Conservation (phyloP, 139 green algal genomes). For the Ulvella scutata region DNA sequence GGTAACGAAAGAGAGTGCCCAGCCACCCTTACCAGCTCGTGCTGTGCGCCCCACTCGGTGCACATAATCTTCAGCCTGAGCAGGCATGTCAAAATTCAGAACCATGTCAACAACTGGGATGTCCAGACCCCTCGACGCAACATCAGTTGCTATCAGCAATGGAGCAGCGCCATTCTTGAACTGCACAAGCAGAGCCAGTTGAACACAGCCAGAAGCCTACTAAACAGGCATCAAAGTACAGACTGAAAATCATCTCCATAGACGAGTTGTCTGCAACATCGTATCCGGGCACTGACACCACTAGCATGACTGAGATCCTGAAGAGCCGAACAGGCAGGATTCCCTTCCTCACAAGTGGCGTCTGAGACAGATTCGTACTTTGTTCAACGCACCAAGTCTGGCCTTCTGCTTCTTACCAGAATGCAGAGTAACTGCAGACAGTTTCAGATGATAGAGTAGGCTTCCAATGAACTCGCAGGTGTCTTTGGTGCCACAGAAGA, state of each 20-base stretch:
- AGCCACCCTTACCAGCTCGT: conserved; percentile 57
- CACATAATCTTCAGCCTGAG: conserved; percentile 64
- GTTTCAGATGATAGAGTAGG: background rate
- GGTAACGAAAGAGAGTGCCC: conserved; percentile 75
- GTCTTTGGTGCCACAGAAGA: conserved; percentile 62
- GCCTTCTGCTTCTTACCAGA: background rate
- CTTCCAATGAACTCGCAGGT: conserved; percentile 10
- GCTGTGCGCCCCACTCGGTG: conserved; percentile 79
- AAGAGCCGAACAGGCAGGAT: too few species aligned
- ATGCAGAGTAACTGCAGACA: background rate
- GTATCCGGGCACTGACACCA: too few species aligned
- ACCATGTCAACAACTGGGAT: conserved; percentile 89
- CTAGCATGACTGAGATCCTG: too few species aligned
- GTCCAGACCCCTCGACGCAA: conserved; percentile 84
- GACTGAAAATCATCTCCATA: too few species aligned
- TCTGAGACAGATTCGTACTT: too few species aligned
- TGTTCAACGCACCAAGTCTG: background rate
- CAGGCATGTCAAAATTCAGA: conserved; percentile 85
- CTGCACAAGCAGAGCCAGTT: background rate
- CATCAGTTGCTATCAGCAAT: conserved; percentile 79
- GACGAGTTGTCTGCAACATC: too few species aligned
- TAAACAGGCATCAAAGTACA: too few species aligned
- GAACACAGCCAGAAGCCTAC: too few species aligned
- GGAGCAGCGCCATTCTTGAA: conserved; percentile 19
- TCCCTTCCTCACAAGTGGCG: too few species aligned